Base-by-base conservation (phyloP, 208 protist species). In the Leishmania braziliensis region DNA sequence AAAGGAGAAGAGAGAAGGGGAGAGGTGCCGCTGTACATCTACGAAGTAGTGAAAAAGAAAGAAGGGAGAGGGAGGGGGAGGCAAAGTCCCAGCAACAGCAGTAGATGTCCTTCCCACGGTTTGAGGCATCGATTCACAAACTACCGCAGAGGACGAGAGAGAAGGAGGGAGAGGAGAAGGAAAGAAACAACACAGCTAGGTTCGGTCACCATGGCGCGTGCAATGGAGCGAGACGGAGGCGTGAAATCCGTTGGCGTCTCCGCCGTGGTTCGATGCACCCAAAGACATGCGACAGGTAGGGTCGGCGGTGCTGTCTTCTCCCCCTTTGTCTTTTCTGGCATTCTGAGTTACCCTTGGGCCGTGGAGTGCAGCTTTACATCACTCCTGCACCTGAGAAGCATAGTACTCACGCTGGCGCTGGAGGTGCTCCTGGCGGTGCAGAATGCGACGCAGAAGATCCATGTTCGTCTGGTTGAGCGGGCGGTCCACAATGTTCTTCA, bases 391-490 rank as follows among this genome's bases (percentile, higher is more conserved):
- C 77, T 86, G 68, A 9, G 77, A 69, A 9, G 87, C 85, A 50
- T 84, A 65, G 76, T 86, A 87, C 60, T 86, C 78, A 14, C 90
- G 91, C 69, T 88, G 77, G 48, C 84, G 58, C 82, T 92, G 90
- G 4, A 92, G 80, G 36, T 78, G 63, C 83, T 95, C 88, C 75
- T 95, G 89, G 43, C 86, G 85, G 48, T 84, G 76, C 18, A 95
- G 76, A 62, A 94, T 84, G 72, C 90, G 82, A 20, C 81, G 88
- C 54, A 95, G 84, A 29, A 90, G 80, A 69, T 92, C 92, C 75
- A 95, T 95, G 85, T 95, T 95, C 46, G 89, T 93, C 72, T 95
- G 92, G 77, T 94, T 87, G 29, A 95, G 89, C 36, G 92, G 92
- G 43, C 84, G 70, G 60, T 93, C 77, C 26, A 92, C 87, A 78